phyloP scores from a whole-genome alignment of 345 rosid genomes.

The Arabis alpina region DNA sequence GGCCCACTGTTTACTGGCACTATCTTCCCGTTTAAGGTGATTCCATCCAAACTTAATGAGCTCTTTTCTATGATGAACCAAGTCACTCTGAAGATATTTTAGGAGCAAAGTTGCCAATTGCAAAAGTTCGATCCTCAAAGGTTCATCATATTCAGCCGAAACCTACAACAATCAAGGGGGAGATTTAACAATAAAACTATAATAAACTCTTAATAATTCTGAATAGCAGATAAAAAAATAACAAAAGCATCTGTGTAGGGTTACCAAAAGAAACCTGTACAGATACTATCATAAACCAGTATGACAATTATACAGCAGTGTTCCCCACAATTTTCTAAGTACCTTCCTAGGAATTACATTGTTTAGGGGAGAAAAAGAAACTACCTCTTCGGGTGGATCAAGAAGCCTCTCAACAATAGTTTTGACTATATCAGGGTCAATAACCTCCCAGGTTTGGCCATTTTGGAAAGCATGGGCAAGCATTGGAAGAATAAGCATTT shows the following conservation, averaged over 20 bases:
- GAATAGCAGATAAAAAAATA: slow-evolving; percentile 17
- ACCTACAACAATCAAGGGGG: slow-evolving; percentile 55
- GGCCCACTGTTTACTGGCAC: slow-evolving; percentile 99
- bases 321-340: not conserved
- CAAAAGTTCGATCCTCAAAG: slow-evolving; percentile 95
- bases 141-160: slow-evolving; percentile 98
- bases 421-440: slow-evolving; percentile 83
- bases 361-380: slow-evolving; percentile 19
- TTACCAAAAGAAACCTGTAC: not conserved
- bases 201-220: slow-evolving; percentile 14
- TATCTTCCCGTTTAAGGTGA: slow-evolving; percentile 99
- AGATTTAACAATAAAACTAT: slow-evolving; percentile 26
- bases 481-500: slow-evolving; percentile 99
- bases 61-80: slow-evolving; percentile 97
- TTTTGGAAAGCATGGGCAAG: slow-evolving; percentile 96
- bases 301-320: not conserved
- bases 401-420: slow-evolving; percentile 98
- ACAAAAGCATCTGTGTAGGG: not conserved
- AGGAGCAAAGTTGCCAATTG: slow-evolving; percentile 97
- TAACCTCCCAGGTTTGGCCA: slow-evolving; percentile 91
- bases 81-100: slow-evolving; percentile 91
- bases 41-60: slow-evolving; percentile 99
- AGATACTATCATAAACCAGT: slow-evolving; percentile 22
- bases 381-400: slow-evolving; percentile 99
- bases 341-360: slow-evolving; percentile 1